Evolutionary conservation across 2,329 filamentous ascomycete genomes (phyloP).

Genomic region (Ascochyta lentis): DNA sequence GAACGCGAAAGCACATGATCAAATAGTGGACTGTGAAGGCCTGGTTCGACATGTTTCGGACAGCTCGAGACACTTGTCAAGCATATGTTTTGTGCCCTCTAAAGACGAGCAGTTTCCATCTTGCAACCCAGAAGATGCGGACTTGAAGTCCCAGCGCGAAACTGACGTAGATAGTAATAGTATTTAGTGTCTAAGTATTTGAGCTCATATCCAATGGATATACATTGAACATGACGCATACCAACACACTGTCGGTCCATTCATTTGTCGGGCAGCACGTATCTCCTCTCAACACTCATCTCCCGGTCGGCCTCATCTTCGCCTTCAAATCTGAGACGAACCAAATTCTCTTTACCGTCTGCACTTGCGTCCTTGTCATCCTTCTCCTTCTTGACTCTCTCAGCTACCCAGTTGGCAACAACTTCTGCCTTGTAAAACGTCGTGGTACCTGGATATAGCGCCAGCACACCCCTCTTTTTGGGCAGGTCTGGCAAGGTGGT

Average conservation of each 20-base stretch:
- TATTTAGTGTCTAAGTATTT: neutral
- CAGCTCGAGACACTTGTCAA: too few relatives aligned
- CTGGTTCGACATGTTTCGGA: too few relatives aligned
- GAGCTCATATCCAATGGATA: neutral
- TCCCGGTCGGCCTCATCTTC: conserved; percentile 55
- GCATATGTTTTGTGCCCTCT: too few relatives aligned
- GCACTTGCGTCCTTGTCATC: conserved; percentile 49
- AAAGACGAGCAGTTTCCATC: too few relatives aligned
- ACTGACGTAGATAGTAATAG: neutral
- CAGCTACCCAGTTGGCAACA: conserved; percentile 49
- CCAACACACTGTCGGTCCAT: neutral
- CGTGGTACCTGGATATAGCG: conserved; percentile 60
- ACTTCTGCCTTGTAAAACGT: conserved; percentile 62
- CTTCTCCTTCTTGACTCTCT: conserved; percentile 47
- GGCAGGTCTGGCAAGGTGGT: conserved; percentile 50
- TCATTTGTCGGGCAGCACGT: conserved; percentile 53
- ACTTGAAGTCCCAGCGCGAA: neutral
- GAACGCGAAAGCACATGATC: conserved; percentile 14
- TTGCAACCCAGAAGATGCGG: too few relatives aligned
- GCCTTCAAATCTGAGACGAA: conserved; percentile 57
- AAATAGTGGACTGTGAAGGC: neutral
- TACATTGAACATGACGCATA: neutral
- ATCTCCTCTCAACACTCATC: conserved; percentile 59
- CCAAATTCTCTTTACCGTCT: conserved; percentile 49
- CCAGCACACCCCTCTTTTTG: conserved; percentile 54